A percentile compares a stretch with the other conserved stretches of the same genome.
phyloP scores from a whole-genome alignment of 192 early-diverging fungal genomes.

The Gamsiella multidivaricata region DNA sequence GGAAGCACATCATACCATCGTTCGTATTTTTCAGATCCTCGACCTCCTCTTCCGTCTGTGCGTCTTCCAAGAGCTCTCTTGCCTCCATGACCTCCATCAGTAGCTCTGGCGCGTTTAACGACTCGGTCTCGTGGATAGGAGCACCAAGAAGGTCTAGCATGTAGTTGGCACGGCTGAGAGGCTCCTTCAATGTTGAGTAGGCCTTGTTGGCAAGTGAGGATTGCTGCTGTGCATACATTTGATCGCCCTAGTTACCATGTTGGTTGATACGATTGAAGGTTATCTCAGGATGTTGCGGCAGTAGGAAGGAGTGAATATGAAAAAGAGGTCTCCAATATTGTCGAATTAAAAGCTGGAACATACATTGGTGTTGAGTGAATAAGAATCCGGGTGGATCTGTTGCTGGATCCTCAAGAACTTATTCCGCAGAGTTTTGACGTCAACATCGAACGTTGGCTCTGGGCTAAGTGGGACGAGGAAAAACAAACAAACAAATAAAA shows the following conservation, averaged over 20 bases:
- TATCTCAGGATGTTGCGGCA: too few species aligned
- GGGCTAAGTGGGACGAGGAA: too few species aligned
- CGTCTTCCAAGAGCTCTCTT: constrained; percentile 80
- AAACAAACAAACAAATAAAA: too few species aligned
- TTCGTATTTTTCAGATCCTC: constrained; percentile 69
- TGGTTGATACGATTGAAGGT: too few species aligned
- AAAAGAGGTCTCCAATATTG: background rate
- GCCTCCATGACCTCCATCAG: constrained; percentile 87
- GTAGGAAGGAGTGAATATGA: too few species aligned
- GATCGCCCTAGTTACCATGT: constrained; percentile 69
- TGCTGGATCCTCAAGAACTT: constrained; percentile 84
- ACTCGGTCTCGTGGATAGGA: constrained; percentile 71
- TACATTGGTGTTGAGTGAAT: constrained; percentile 68
- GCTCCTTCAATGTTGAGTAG: constrained; percentile 81
- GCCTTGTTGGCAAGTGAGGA: constrained; percentile 91
- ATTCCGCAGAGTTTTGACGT: constrained; percentile 66
- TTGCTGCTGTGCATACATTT: constrained; percentile 71
- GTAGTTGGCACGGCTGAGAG: constrained; percentile 84
- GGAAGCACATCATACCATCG: constrained; percentile 63
- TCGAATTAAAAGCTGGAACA: too few species aligned
- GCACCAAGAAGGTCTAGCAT: constrained; percentile 71
- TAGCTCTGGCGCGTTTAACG: constrained; percentile 72
- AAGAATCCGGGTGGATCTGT: constrained; percentile 88
- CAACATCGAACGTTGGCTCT: constrained; percentile 72
- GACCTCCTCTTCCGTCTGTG: constrained; percentile 70